Conservation (phyloP, 352 stramenopile species). For the Peronosclerospora sorghi region DNA sequence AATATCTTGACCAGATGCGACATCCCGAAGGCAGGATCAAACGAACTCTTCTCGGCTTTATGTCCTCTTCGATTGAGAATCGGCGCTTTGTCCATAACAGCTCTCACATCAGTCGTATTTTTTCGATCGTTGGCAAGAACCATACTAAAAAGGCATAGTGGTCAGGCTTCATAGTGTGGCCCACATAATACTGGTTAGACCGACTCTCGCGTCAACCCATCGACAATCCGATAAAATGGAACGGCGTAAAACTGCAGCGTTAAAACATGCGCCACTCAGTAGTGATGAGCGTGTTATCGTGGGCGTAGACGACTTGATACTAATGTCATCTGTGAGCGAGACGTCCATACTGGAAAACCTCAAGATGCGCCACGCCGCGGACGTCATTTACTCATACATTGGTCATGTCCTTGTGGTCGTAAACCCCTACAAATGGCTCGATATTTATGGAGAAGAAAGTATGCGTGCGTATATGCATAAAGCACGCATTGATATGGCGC, state of each 20-base stretch:
- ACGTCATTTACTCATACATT: constrained; percentile 86
- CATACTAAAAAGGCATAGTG: too few species aligned
- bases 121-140: too few species aligned
- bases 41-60: too few species aligned
- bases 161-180: too few species aligned
- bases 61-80: too few species aligned
- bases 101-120: too few species aligned
- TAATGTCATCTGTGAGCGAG: constrained; percentile 60
- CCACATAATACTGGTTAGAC: too few species aligned
- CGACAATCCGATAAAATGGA: constrained; percentile 13
- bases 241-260: constrained; percentile 10
- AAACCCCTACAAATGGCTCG: constrained; percentile 86
- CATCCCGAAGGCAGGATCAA: too few species aligned
- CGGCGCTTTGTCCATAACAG: too few species aligned
- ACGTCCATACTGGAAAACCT: constrained; percentile 82
- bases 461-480: constrained; percentile 82
- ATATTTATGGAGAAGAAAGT: constrained; percentile 77
- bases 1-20: too few species aligned
- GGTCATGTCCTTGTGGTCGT: constrained; percentile 81
- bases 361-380: constrained; percentile 75
- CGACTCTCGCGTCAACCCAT: too few species aligned
- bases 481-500: constrained; percentile 74
- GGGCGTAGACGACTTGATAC: constrained; percentile 75
- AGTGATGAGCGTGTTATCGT: constrained; percentile 59
- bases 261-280: constrained; percentile 22